Percentiles rank a stretch among this genome's conserved stretches.
Evolutionary conservation across 495 filamentous ascomycete genomes (phyloP).

Genomic region (Penicillium alfredii): DNA sequence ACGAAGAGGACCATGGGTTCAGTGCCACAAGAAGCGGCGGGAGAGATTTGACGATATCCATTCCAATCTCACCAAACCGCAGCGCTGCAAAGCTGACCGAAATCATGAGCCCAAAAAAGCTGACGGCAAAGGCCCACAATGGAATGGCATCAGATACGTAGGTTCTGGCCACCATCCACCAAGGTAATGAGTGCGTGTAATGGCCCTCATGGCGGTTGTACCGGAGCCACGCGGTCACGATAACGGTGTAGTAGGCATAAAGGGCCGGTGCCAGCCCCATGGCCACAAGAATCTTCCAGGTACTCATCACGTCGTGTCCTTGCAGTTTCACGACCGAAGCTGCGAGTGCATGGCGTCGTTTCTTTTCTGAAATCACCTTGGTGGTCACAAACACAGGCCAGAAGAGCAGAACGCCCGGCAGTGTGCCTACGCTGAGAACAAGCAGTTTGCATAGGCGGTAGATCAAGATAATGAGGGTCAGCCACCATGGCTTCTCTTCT

Average conservation of each 20-base stretch:
- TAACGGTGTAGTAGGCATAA: constrained; percentile 70
- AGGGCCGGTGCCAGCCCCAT: constrained; percentile 79
- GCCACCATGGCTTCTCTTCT: constrained; percentile 49
- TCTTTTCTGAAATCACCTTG: constrained; percentile 82
- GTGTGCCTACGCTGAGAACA: constrained; percentile 69
- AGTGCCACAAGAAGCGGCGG: constrained; percentile 73
- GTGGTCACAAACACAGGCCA: constrained; percentile 82
- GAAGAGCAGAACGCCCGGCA: constrained; percentile 84
- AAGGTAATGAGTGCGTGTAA: constrained; percentile 23
- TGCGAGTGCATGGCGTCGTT: constrained; percentile 80
- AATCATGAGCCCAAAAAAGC: constrained; percentile 68
- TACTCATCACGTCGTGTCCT: constrained; percentile 89
- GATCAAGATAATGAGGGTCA: constrained; percentile 66
- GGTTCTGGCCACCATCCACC: constrained; percentile 26
- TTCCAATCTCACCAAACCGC: constrained; percentile 84
- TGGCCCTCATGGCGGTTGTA: constrained; percentile 69
- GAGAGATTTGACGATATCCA: constrained; percentile 91
- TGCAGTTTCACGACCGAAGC: constrained; percentile 90
- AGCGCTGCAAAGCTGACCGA: constrained; percentile 81
- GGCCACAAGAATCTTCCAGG: constrained; percentile 95
- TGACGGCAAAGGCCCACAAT: constrained; percentile 58
- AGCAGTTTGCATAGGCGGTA: constrained; percentile 73
- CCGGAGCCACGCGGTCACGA: constrained; percentile 70
- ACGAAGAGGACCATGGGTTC: constrained; percentile 68
- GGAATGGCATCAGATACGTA: constrained; percentile 67